Evolutionary conservation across 345 rosid genomes (phyloP), one percentile per base, ranked within the genome.

Genomic region (Abelmoschus esculentus): DNA sequence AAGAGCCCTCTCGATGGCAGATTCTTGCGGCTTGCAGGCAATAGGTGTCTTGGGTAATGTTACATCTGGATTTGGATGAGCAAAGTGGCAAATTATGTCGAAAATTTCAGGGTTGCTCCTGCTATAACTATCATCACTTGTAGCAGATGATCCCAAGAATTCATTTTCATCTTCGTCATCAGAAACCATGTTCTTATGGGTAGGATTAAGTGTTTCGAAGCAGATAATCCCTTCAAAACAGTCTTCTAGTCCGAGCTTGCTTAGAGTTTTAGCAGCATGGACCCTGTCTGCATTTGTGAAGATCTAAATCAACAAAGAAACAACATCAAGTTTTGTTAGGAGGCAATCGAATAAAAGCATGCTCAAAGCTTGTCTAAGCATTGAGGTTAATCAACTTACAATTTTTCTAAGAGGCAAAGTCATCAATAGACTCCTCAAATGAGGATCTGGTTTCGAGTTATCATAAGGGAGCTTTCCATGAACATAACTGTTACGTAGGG

Each of bases 151-250:
- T 52, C 87, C 86, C 54, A 77, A 64, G 64, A 85, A 85, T 32
- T 73, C 84, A 18, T 66, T 68, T 60, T 88, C 87, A 54, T 83
- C 90, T 59, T 84, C 89, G 53, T 81, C 85, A 60, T 82, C 88
- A 18, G 88, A 81, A 56, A 40, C 67, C 0, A 67, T 54, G 62
- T 10, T 82, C 76, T 79, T 72, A 76, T 87, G 83, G 13, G 70
- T 69, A 12, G 88, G 84, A 80, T 93, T 91, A 5, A 93, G 85
- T 1, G 93, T 93, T 83, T 93, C 98, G 63, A 91, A 93, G 82
- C 97, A 93, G 49, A 93, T 91, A 60, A 91, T 83, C 75, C 97
- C 97, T 86, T 91, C 96, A 18, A 93, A 93, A 78, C 97, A 88
- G 74, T 87, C 97, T 74, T 91, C 89, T 46, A 93, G 72, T 42